Conservation (phyloP, 768 basidiomycete species). For the Suillus alpinus region DNA sequence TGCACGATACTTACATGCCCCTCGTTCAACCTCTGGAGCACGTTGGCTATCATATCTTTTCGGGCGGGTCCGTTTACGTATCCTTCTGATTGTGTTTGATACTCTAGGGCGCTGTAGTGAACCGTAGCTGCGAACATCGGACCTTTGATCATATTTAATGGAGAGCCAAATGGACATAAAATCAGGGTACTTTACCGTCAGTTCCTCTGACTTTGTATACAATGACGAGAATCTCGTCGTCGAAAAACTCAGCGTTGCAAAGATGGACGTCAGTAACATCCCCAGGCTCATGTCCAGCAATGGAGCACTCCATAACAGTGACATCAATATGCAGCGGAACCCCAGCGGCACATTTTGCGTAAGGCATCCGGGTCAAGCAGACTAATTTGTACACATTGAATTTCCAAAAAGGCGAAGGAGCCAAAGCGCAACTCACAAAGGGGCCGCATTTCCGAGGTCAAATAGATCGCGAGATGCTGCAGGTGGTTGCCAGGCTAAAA, state of each 20-base stretch:
- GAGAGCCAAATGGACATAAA: constrained; percentile 19
- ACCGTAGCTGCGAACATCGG: constrained; percentile 60
- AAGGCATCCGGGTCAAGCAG: constrained; percentile 53
- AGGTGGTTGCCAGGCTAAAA: constrained; percentile 41
- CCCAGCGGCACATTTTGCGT: constrained; percentile 38
- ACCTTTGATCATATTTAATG: constrained; percentile 40
- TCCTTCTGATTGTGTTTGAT: constrained; percentile 44
- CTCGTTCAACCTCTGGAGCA: constrained; percentile 53
- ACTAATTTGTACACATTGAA: constrained; percentile 45
- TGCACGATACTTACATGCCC: constrained; percentile 57
- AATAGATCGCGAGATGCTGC: constrained; percentile 53
- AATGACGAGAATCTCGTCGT: constrained; percentile 66
- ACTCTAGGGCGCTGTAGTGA: constrained; percentile 59
- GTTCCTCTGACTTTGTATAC: constrained; percentile 51
- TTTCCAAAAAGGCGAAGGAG: constrained; percentile 22
- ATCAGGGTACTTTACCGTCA: constrained; percentile 41
- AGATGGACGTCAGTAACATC: constrained; percentile 43
- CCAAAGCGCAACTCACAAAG: constrained; percentile 42
- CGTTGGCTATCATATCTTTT: constrained; percentile 64
- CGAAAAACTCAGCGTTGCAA: constrained; percentile 75
- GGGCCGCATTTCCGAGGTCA: constrained; percentile 38
- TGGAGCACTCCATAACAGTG: constrained; percentile 51
- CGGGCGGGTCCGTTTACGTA: constrained; percentile 55
- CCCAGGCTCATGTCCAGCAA: constrained; percentile 31
- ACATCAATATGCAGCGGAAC: constrained; percentile 40